Evolutionary conservation across 768 basidiomycete genomes (phyloP).

Genomic region (Jaapia argillacea): DNA sequence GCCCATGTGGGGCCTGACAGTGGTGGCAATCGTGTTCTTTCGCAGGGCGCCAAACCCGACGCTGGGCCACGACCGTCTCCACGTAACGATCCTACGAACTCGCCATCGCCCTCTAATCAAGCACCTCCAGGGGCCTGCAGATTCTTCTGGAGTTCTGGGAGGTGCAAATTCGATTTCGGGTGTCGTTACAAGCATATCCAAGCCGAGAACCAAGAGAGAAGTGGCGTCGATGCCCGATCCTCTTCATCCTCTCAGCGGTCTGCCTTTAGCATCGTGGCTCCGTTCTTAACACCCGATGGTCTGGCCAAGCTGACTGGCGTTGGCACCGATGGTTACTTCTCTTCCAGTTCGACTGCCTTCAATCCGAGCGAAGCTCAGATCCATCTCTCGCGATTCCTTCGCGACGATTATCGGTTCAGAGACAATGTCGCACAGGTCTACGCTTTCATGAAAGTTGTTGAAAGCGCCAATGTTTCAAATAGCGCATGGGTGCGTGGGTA

Average conservation of each 20-base stretch:
- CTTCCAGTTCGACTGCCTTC: slow-evolving; percentile 7
- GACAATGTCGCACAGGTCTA: slow-evolving; percentile 30
- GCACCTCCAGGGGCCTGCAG: slow-evolving; percentile 31
- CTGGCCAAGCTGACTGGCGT: slow-evolving; percentile 31
- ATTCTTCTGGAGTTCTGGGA: slow-evolving; percentile 37
- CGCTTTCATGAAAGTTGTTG: slow-evolving; percentile 22
- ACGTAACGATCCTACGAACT: background rate
- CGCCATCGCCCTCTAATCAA: slow-evolving; percentile 5
- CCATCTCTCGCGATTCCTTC: slow-evolving; percentile 30
- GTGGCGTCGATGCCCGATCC: slow-evolving; percentile 2
- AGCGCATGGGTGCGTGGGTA: slow-evolving; percentile 12
- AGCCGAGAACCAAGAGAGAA: slow-evolving; percentile 6
- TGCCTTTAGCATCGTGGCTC: slow-evolving; percentile 17
- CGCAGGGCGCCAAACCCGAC: background rate
- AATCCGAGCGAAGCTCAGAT: background rate
- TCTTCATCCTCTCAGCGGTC: slow-evolving; percentile 1
- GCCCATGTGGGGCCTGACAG: slow-evolving; percentile 11
- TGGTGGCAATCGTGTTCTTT: slow-evolving; percentile 10
- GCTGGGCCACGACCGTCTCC: slow-evolving; percentile 7
- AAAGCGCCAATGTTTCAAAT: slow-evolving; percentile 7
- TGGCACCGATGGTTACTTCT: slow-evolving; percentile 33
- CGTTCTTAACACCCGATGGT: slow-evolving; percentile 36
- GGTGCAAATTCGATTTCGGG: slow-evolving; percentile 33
- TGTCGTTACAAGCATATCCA: slow-evolving; percentile 32
- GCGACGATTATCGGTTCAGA: slow-evolving; percentile 36